These are phyloP conservation scores for Silene uniflora DNA, from an alignment of 148 eudicot genomes.

Conservation along the genomic window DNA sequence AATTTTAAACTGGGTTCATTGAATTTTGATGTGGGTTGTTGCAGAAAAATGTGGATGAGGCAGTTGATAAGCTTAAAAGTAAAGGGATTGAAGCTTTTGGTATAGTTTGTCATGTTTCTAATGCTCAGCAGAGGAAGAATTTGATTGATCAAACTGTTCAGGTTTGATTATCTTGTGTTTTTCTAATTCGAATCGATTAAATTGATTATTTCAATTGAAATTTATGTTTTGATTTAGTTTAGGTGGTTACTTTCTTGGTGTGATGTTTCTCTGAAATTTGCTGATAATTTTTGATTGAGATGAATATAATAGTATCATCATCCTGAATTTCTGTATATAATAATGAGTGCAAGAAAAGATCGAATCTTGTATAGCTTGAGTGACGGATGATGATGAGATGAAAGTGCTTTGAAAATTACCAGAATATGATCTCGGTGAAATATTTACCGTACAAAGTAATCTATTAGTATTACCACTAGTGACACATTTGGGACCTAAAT, in stretches of 20 bases:
- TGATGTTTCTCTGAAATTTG: too few species aligned
- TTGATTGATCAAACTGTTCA: constrained; percentile 61
- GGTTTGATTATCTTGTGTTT: constrained; percentile 27
- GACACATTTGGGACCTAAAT: neutral
- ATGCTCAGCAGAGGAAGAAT: constrained; percentile 76
- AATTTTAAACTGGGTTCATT: constrained; percentile 16
- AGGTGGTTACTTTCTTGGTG: neutral
- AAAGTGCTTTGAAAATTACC: too few species aligned
- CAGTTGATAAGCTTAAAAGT: constrained; percentile 63
- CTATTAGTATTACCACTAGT: neutral
- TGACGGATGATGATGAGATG: too few species aligned
- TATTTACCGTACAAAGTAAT: neutral
- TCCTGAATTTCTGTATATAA: neutral
- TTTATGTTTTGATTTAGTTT: neutral
- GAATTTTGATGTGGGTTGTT: constrained; percentile 9
- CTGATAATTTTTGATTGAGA: too few species aligned
- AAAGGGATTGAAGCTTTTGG: constrained; percentile 76
- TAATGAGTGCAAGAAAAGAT: neutral
- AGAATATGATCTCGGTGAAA: neutral
- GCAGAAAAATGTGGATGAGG: constrained; percentile 70
- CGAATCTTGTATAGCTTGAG: neutral
- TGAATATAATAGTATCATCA: too few species aligned
- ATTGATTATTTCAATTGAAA: neutral
- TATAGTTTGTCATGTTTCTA: constrained; percentile 87
- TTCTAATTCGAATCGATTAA: neutral